These are phyloP conservation scores for Debaryomyces psychrophilus DNA, from an alignment of 1,139 yeast genomes.

Conservation along the genomic window DNA sequence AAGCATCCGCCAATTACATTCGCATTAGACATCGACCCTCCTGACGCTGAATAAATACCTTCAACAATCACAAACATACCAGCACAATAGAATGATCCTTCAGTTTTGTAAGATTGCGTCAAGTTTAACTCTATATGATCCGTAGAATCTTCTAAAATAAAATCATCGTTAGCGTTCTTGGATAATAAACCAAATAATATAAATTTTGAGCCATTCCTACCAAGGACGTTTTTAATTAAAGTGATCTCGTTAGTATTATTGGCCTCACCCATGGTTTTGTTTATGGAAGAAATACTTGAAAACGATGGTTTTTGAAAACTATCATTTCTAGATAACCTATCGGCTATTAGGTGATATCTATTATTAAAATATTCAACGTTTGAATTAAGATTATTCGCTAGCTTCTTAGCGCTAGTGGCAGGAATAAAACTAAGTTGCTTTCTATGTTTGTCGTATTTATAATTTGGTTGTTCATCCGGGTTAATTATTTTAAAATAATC, in stretches of 20 bases:
- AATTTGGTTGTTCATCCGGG: conserved; percentile 68
- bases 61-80: conserved; percentile 85
- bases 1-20: conserved; percentile 54
- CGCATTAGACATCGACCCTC: conserved; percentile 38
- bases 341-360: conserved; percentile 64
- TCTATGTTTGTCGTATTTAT: conserved; percentile 63
- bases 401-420: conserved; percentile 13
- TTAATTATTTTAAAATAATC: conserved; percentile 71
- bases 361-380: conserved; percentile 34
- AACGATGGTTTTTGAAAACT: conserved; percentile 60
- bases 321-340: conserved; percentile 76
- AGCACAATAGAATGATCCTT: conserved; percentile 70
- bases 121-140: conserved; percentile 77
- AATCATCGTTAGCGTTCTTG: conserved; percentile 65
- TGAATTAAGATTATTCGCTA: conserved; percentile 25
- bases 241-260: conserved; percentile 59
- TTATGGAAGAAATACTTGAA: conserved; percentile 42
- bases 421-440: conserved; percentile 58
- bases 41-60: conserved; percentile 77
- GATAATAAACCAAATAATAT: conserved; percentile 76
- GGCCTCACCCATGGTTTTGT: conserved; percentile 25
- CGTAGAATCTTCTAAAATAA: conserved; percentile 78
- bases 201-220: conserved; percentile 78
- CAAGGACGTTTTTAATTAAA: conserved; percentile 78
- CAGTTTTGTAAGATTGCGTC: conserved; percentile 63